These are phyloP conservation scores for Aspergillus baeticus DNA, from an alignment of 495 filamentous ascomycete genomes.

Conservation along the genomic window DNA sequence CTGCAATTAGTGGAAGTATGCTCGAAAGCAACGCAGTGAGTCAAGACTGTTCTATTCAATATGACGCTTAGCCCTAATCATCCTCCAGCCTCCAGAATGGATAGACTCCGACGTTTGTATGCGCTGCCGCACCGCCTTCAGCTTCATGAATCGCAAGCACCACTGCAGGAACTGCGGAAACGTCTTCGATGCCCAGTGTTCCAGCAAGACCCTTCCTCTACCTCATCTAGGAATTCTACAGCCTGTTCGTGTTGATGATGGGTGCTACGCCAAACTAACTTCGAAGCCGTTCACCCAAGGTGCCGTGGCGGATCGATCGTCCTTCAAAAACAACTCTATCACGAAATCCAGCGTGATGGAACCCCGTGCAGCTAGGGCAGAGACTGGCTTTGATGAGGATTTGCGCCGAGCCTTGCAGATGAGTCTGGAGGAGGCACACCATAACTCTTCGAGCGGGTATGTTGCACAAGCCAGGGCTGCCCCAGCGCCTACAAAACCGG, in stretches of 20 bases:
- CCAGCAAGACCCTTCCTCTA: slow-evolving; percentile 80
- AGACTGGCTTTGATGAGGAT: slow-evolving; percentile 92
- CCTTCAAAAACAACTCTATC: slow-evolving; percentile 52
- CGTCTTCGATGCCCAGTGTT: slow-evolving; percentile 92
- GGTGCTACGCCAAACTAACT: slow-evolving; percentile 86
- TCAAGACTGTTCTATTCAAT: slow-evolving; percentile 19
- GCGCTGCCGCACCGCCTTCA: slow-evolving; percentile 93
- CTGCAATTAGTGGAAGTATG: slow-evolving; percentile 89
- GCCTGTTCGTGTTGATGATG: slow-evolving; percentile 94
- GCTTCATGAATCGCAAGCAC: slow-evolving; percentile 96
- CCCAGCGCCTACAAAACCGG: slow-evolving; percentile 29
- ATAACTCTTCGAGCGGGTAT: slow-evolving; percentile 67
- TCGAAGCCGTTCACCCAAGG: slow-evolving; percentile 58
- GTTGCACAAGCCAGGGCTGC: slow-evolving; percentile 57
- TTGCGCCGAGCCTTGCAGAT: slow-evolving; percentile 89
- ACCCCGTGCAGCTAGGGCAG: slow-evolving; percentile 78
- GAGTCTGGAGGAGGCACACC: slow-evolving; percentile 92
- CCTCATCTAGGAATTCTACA: slow-evolving; percentile 91
- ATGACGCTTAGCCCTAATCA: not conserved
- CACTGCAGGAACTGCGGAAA: slow-evolving; percentile 98
- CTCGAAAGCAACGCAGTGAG: slow-evolving; percentile 92
- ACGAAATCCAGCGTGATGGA: slow-evolving; percentile 70
- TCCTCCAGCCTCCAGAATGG: slow-evolving; percentile 86
- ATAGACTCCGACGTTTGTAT: slow-evolving; percentile 97
- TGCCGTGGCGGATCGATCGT: slow-evolving; percentile 41